Evolutionary conservation across 1,139 yeast genomes (phyloP).

Genomic region (Magnusiomyces suaveolens): DNA sequence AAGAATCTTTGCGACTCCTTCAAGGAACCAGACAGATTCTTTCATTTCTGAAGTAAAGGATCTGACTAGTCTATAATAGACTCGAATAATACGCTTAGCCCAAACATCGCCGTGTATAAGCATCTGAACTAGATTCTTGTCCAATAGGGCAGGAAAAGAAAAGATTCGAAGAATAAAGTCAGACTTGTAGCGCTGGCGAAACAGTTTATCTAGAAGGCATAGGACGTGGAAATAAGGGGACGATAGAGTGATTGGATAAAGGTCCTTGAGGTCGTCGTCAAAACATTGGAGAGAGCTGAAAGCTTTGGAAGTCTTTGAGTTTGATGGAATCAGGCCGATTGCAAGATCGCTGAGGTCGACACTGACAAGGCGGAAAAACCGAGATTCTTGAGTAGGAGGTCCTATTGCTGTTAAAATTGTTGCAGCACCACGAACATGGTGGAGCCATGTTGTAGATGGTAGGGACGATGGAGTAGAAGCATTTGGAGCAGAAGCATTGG

Average conservation of each 20-base stretch:
- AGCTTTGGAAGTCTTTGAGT: not conserved
- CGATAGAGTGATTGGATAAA: constrained; percentile 73
- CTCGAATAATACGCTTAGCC: constrained; percentile 84
- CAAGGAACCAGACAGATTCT: constrained; percentile 87
- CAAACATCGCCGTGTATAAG: constrained; percentile 75
- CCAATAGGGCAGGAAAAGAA: constrained; percentile 88
- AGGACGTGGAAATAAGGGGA: constrained; percentile 82
- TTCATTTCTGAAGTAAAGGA: constrained; percentile 79
- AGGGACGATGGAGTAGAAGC: constrained; percentile 45
- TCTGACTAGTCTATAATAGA: constrained; percentile 71
- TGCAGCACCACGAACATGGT: constrained; percentile 95
- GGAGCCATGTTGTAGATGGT: constrained; percentile 94
- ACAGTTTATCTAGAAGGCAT: constrained; percentile 76
- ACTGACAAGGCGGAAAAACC: constrained; percentile 31
- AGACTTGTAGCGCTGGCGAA: constrained; percentile 65
- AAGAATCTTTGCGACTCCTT: constrained; percentile 78
- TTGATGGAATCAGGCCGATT: constrained; percentile 17
- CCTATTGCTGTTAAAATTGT: constrained; percentile 93
- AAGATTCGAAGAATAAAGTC: constrained; percentile 81
- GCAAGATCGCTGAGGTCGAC: constrained; percentile 69
- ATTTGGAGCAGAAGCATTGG: constrained; percentile 61
- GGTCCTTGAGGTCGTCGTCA: constrained; percentile 73
- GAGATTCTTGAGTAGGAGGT: constrained; percentile 68
- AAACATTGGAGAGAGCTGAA: constrained; percentile 57
- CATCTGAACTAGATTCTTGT: constrained; percentile 62